Evolutionary conservation across 2,329 filamentous ascomycete species (phyloP).

Genomic region (Aspergillus fructus): DNA sequence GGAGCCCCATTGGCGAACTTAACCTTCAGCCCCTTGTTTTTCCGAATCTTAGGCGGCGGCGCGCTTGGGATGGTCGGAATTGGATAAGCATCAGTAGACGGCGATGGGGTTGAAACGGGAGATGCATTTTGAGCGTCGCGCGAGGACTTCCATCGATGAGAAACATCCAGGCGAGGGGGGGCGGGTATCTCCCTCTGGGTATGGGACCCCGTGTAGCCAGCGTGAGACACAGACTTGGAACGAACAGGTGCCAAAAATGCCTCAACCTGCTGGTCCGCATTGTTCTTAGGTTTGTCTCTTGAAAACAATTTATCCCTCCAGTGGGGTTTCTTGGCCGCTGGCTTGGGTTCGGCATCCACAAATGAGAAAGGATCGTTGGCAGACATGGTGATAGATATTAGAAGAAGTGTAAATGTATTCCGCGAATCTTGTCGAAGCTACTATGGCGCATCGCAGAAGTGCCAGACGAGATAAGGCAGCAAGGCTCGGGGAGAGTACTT

Average conservation of each 20-base stretch:
- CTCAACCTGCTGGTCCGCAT: conserved; percentile 50
- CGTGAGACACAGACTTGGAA: conserved; percentile 33
- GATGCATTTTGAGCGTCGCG: conserved; percentile 26
- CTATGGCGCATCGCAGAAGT: conserved; percentile 34
- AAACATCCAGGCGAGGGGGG: conserved; percentile 36
- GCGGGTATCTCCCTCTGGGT: conserved; percentile 29
- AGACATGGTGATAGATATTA: conserved; percentile 30
- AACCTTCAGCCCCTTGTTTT: conserved; percentile 69
- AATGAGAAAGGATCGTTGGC: conserved; percentile 39
- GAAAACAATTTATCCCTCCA: conserved; percentile 54
- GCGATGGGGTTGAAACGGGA: conserved; percentile 17
- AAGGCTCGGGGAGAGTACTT: conserved; percentile 7
- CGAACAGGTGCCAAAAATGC: conserved; percentile 59
- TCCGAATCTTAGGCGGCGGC: conserved; percentile 38
- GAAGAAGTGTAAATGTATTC: conserved; percentile 2
- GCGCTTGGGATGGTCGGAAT: conserved; percentile 18
- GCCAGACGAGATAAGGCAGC: conserved; percentile 11
- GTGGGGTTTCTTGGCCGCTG: conserved; percentile 31
- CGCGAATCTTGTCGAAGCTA: not conserved
- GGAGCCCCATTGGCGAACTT: conserved; percentile 71
- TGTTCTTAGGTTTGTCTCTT: conserved; percentile 39
- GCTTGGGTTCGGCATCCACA: conserved; percentile 33
- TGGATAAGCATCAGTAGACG: conserved; percentile 23
- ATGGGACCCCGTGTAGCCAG: conserved; percentile 12
- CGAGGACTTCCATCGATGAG: conserved; percentile 31